Evolutionary conservation across 805 yeast genomes (phyloP), one percentile per base, ranked within the genome.

Genomic region (Starmerella etchellsii): DNA sequence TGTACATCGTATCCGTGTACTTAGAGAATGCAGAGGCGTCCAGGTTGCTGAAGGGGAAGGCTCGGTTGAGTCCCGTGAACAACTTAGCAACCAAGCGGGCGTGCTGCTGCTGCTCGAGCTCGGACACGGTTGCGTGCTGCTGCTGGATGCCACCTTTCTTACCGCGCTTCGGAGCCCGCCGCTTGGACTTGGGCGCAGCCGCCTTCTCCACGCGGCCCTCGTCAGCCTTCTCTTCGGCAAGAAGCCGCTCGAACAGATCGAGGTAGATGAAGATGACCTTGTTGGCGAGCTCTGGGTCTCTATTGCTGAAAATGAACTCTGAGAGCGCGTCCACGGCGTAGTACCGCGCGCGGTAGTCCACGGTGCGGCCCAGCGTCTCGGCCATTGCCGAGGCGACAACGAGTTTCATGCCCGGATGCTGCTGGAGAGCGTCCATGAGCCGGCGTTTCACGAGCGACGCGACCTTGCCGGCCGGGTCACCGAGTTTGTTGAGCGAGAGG

Each of bases 351-450:
- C 85, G 94, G 60, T 84, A 81, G 46, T 84, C 96, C 24, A 57
- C 53, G 27, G 76, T 76, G 37, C 76, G 73, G 61, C 83, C 78
- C 25, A 84, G 67, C 38, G 79, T 70, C 58, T 91, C 97, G 37
- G 81, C 73, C 29, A 88, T 79, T 4, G 91, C 67, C 47, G 83
- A 83, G 31, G 79, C 71, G 30, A 91, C 68, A 42, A 88, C 74
- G 39, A 73, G 64, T 60, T 85, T 88, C 97, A 91, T 91, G 37
- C 91, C 91, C 16, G 98, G 98, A 59, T 91, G 98, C 3, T 77
- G 79, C 59, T 83, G 94, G 59, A 91, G 81, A 31, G 85, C 63
- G 53, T 79, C 78, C 48, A 87, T 67, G 34, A 91, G 64, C 48
- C 78, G 76, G 59, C 74, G 83, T 4, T 96, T 85, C 1, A 94